Conservation (phyloP, 495 filamentous ascomycete genomes). For the Alectoria sarmentosa region DNA sequence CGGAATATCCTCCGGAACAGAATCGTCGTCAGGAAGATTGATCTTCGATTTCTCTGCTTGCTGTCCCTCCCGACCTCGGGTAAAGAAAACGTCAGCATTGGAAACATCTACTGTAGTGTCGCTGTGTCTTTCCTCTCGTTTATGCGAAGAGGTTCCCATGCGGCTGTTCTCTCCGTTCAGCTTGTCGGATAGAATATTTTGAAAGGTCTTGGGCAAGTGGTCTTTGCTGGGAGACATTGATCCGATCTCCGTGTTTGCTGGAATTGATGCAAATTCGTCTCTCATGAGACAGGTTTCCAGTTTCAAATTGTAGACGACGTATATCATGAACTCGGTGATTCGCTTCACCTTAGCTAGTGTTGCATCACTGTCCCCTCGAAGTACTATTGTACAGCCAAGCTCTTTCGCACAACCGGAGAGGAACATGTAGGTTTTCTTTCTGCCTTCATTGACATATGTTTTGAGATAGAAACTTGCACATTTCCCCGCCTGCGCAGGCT, state of each 20-base stretch:
- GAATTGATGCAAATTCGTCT: slow-evolving; percentile 88
- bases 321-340: slow-evolving; percentile 98
- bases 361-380: slow-evolving; percentile 70
- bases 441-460: slow-evolving; percentile 75
- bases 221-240: slow-evolving; percentile 15
- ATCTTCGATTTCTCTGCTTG: slow-evolving; percentile 1
- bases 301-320: slow-evolving; percentile 96
- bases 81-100: neutral
- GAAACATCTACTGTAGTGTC: neutral
- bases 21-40: slow-evolving; percentile 36
- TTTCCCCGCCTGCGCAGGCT: slow-evolving; percentile 68
- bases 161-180: neutral
- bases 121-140: neutral
- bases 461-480: slow-evolving; percentile 89
- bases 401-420: slow-evolving; percentile 88
- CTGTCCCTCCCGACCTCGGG: neutral
- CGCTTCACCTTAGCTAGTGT: slow-evolving; percentile 74
- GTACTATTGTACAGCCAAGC: slow-evolving; percentile 90
- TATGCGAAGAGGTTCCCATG: neutral
- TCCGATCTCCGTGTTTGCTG: slow-evolving; percentile 48
- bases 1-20: slow-evolving; percentile 77
- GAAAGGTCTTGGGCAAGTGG: neutral
- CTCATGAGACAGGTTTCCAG: slow-evolving; percentile 94
- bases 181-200: neutral
- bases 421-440: slow-evolving; percentile 92